Evolutionary conservation across 768 basidiomycete genomes (phyloP).

Genomic region (Suillus ampliporus): DNA sequence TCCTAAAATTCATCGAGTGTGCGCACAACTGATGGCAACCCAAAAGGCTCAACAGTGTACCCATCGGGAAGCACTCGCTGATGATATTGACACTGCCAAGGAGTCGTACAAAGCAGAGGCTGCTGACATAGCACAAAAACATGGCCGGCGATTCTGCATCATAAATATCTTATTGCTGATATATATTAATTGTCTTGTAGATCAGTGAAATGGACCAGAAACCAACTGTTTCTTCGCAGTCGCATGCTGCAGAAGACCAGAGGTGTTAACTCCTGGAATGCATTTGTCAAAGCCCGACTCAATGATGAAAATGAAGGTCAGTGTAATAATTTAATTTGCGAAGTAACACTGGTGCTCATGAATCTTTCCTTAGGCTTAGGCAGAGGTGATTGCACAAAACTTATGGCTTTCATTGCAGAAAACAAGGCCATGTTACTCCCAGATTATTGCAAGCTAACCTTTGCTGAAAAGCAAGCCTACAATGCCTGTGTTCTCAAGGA

Average conservation of each 20-base stretch:
- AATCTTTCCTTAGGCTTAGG: not conserved
- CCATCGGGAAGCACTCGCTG: not conserved
- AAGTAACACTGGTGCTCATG: not conserved
- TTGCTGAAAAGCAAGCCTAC: not conserved
- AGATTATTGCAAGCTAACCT: not conserved
- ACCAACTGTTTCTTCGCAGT: conserved; percentile 1
- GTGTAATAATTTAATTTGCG: not conserved
- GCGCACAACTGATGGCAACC: not conserved
- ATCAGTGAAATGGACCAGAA: conserved; percentile 6
- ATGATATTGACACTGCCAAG: conserved; percentile 1
- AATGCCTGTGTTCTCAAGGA: not conserved
- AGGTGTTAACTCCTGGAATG: conserved; percentile 4
- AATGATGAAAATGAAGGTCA: not conserved
- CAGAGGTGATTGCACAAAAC: not conserved
- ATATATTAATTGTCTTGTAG: conserved; percentile 1
- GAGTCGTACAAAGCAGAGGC: not conserved
- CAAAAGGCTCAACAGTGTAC: conserved; percentile 3
- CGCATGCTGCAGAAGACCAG: not conserved
- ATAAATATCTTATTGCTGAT: not conserved
- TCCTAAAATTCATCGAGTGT: not conserved
- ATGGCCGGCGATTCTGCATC: not conserved
- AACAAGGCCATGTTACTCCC: conserved; percentile 2
- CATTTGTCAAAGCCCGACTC: conserved; percentile 4
- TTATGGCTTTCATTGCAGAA: not conserved
- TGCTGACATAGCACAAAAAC: not conserved